Evolutionary conservation across 768 basidiomycete species (phyloP), one percentile per base, ranked within the genome.

Genomic region (Lactarius hatsudake): DNA sequence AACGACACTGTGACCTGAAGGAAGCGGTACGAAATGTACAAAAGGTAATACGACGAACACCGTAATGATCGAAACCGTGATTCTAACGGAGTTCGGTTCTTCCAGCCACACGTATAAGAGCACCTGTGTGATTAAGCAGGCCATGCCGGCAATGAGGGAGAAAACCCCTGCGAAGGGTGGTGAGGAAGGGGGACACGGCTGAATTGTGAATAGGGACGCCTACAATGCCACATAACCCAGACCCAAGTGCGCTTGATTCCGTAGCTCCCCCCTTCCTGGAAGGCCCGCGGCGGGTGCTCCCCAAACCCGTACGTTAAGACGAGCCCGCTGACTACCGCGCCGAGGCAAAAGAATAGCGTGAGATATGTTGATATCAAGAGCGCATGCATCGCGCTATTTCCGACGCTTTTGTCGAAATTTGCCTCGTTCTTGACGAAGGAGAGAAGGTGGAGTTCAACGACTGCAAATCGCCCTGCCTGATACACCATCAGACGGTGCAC

Each of bases 201-300:
- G 17, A 20, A 20, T 36, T 7, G 3, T 36, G 8, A 18, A 38
- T 26, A 34, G 20, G 61, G 8, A 5, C 13, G 59, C 68, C 62
- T 40, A 69, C 68, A 69, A 28, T 69, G 68, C 61, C 65, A 55
- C 61, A 66, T 66, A 13, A 69, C 60, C 61, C 65, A 66, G 8
- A 61, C 56, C 48, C 56, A 65, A 10, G 65, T 61, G 56, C 38
- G 55, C 23, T 59, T 61, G 1, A 61, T 57, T 12, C 65, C 65
- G 48, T 66, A 66, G 1, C 7, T 48, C 8, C 60, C 61, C 26
- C 23, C 17, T 15, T 40, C 61, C 5, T 61, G 63, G 4, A 67
- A 61, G 1, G 67, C 61, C 5, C 64, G 58, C 28, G 65, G 48
- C 9, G 69, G 67, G 7, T 63, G 58, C 34, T 62, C 67, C 12